phyloP scores from a whole-genome alignment of 129 eudicot genomes.

The Flaveria bidentis region DNA sequence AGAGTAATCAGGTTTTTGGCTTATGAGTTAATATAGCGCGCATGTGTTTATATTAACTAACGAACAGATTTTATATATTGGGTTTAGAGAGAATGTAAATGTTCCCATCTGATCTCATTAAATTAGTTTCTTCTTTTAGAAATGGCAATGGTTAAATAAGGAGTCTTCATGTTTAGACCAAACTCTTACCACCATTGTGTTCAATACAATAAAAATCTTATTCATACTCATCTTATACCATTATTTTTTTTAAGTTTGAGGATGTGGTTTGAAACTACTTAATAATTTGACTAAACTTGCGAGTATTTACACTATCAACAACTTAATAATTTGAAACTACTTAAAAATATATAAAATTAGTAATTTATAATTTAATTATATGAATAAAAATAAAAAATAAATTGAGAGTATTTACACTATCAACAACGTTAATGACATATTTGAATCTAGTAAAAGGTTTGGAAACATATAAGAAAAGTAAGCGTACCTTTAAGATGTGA shows the following conservation, averaged over 20 bases:
- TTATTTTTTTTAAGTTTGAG: background rate
- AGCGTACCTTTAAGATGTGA: no score
- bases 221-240: background rate
- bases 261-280: no score
- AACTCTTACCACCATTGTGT: background rate
- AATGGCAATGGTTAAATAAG: background rate
- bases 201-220: background rate
- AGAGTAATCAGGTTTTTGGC: conserved; percentile 37
- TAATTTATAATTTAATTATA: no score
- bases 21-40: conserved; percentile 16
- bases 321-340: no score
- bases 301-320: no score
- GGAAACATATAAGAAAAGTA: no score
- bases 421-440: no score
- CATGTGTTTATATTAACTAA: conserved; percentile 3
- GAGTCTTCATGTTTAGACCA: background rate
- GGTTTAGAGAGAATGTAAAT: conserved; percentile 10
- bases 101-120: conserved; percentile 25
- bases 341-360: no score
- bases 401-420: no score
- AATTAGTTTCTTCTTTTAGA: background rate
- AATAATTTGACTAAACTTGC: no score
- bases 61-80: background rate
- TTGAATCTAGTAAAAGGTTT: no score
- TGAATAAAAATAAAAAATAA: no score